Evolutionary conservation across 371 early-diverging fungal genomes (phyloP).

Genomic region (Apophysomyces trapeziformis): DNA sequence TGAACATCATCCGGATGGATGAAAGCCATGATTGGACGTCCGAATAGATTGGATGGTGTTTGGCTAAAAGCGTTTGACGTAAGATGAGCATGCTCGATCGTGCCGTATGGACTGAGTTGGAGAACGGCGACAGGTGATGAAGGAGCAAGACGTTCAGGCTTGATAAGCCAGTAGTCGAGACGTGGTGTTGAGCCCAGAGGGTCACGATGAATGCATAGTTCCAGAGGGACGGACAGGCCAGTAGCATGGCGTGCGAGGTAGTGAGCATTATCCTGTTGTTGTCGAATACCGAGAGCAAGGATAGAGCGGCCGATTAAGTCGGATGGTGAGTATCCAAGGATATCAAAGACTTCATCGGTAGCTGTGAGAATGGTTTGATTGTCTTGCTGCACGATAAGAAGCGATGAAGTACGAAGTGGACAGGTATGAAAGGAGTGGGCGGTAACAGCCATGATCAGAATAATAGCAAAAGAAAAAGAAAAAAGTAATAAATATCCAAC

Average conservation of each 20-base stretch:
- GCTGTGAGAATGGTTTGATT: conserved; percentile 42
- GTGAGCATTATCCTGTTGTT: not conserved
- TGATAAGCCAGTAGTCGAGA: conserved; percentile 17
- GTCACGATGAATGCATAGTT: conserved; percentile 14
- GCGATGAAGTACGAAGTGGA: conserved; percentile 31
- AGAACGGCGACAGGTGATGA: conserved; percentile 26
- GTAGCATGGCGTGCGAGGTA: conserved; percentile 13
- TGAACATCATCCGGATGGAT: conserved; percentile 41
- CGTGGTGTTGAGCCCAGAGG: conserved; percentile 4
- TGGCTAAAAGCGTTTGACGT: conserved; percentile 25
- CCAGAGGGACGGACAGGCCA: not conserved
- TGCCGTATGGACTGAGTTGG: conserved; percentile 38
- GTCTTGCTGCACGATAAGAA: conserved; percentile 33
- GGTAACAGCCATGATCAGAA: conserved; percentile 10
- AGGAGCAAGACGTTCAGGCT: not conserved
- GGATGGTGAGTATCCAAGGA: conserved; percentile 32
- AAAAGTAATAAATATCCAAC: conserved; percentile 7
- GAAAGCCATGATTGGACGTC: conserved; percentile 49
- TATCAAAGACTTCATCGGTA: conserved; percentile 41
- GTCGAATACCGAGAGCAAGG: conserved; percentile 13
- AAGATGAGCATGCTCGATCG: conserved; percentile 36
- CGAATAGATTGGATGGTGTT: conserved; percentile 20
- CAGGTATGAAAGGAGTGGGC: conserved; percentile 28
- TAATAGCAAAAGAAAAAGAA: not conserved
- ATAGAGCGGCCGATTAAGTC: conserved; percentile 33